Percentiles rank a stretch among this genome's conserved stretches.
Conservation (phyloP, 352 stramenopile genomes). For the Phytophthora cryptogea region DNA sequence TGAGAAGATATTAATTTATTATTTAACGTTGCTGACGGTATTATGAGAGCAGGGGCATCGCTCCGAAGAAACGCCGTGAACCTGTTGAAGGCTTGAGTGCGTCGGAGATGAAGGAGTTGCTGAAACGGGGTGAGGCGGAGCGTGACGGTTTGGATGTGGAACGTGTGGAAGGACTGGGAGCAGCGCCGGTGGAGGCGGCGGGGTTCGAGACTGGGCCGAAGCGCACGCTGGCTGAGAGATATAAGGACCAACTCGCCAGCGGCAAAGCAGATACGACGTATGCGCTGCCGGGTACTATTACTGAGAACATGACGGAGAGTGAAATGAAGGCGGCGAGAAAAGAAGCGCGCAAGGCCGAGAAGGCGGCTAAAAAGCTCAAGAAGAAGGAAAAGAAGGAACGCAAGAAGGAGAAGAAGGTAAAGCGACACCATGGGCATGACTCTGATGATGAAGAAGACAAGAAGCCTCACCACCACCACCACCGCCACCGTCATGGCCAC, state of each 20-base stretch:
- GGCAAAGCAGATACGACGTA: conserved; percentile 66
- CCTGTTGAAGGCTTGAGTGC: conserved; percentile 60
- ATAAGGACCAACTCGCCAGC: conserved; percentile 63
- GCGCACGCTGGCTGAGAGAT: conserved; percentile 73
- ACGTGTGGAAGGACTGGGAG: conserved; percentile 86
- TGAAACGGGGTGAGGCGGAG: conserved; percentile 78
- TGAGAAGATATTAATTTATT: background rate
- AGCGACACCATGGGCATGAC: conserved; percentile 12
- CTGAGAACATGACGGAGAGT: conserved; percentile 31
- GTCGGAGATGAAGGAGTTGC: conserved; percentile 85
- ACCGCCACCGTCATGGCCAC: conserved; percentile 1
- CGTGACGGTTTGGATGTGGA: conserved; percentile 73
- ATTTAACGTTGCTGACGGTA: background rate
- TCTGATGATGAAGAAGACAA: conserved; percentile 15
- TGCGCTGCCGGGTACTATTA: conserved; percentile 53
- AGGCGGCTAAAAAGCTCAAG: conserved; percentile 63
- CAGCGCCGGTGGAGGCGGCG: conserved; percentile 52
- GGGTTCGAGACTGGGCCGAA: conserved; percentile 56
- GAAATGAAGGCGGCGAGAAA: conserved; percentile 64
- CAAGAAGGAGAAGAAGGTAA: conserved; percentile 40
- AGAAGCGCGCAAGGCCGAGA: conserved; percentile 59
- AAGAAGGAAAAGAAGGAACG: conserved; percentile 73
- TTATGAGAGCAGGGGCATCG: conserved; percentile 68
- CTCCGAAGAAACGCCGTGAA: conserved; percentile 52
- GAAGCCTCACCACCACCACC: conserved; percentile 7